Evolutionary conservation across 345 rosid genomes (phyloP), one percentile per base, ranked within the genome.

Genomic region (Ricinus communis): DNA sequence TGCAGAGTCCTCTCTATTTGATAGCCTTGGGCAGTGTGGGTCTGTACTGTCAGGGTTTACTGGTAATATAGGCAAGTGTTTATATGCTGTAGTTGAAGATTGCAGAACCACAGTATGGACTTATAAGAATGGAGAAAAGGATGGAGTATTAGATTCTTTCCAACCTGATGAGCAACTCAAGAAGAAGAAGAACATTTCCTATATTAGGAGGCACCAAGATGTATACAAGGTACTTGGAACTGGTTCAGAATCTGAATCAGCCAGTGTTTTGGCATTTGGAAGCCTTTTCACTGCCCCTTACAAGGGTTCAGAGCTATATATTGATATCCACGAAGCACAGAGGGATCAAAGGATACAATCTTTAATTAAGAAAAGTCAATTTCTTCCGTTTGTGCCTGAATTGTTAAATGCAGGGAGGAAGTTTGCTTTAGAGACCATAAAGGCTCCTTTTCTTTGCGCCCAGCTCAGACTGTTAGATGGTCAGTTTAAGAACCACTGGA

Each of bases 391-490:
- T 81, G 91, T 76, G 25, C 89, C 90, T 22, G 94, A 86, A 86
- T 81, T 95, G 49, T 74, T 85, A 77, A 81, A 31, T 2, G 82
- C 89, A 0, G 94, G 94, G 5, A 90, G 87, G 84, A 81, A 76
- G 68, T 89, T 80, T 80, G 87, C 88, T 15, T 54, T 66, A 2
- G 84, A 83, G 60, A 81, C 71, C 27, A 88, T 90, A 54, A 90
- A 83, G 75, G 86, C 75, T 14, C 90, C 94, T 49, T 95, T 88
- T 82, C 84, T 89, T 40, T 93, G 98, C 76, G 95, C 91, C 0
- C 98, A 93, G 83, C 96, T 93, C 50, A 89, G 98, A 69, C 65
- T 96, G 77, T 79, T 96, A 46, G 99, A 96, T 72, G 99, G 98
- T 11, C 97, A 93, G 84, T 96, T 96, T 81, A 96, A 93, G 81